A percentile compares a stretch with the other conserved stretches of the same genome.
Evolutionary conservation across 2,329 filamentous ascomycete species (phyloP).

Genomic region (Colletotrichum neosansevieriae): DNA sequence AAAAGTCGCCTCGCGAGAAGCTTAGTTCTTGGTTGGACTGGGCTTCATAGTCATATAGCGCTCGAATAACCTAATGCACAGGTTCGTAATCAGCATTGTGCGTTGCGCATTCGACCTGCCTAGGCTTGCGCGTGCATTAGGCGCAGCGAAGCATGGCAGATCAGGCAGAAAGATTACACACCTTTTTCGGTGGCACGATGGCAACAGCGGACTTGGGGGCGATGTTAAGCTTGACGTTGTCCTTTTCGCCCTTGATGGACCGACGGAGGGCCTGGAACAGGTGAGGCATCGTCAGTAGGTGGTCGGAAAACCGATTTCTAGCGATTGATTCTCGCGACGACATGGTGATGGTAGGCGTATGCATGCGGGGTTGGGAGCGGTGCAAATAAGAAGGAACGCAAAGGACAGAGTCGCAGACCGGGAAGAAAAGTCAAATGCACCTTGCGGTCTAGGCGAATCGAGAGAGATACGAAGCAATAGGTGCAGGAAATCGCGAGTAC

Average conservation of each 20-base stretch:
- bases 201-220: constrained; percentile 87
- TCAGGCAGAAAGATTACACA: constrained; percentile 56
- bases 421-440: constrained; percentile 11
- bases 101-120: neutral
- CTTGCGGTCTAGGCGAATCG: neutral
- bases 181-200: constrained; percentile 94
- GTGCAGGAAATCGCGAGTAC: constrained; percentile 21
- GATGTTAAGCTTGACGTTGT: constrained; percentile 80
- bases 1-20: constrained; percentile 96
- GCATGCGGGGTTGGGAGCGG: constrained; percentile 39
- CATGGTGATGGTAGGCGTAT: constrained; percentile 23
- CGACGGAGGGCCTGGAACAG: constrained; percentile 79
- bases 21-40: constrained; percentile 82
- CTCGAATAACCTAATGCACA: constrained; percentile 85
- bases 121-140: constrained; percentile 6
- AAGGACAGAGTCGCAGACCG: constrained; percentile 1
- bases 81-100: constrained; percentile 43
- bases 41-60: constrained; percentile 91
- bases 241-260: constrained; percentile 92
- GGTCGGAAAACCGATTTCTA: constrained; percentile 38
- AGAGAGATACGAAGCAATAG: neutral
- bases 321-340: constrained; percentile 31
- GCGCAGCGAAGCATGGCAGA: neutral
- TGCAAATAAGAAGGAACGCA: constrained; percentile 37
- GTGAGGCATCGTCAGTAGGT: constrained; percentile 57